A percentile compares a stretch with the other conserved stretches of the same genome.
Conservation (phyloP, 2,329 filamentous ascomycete genomes). For the Colletotrichum sp. region DNA sequence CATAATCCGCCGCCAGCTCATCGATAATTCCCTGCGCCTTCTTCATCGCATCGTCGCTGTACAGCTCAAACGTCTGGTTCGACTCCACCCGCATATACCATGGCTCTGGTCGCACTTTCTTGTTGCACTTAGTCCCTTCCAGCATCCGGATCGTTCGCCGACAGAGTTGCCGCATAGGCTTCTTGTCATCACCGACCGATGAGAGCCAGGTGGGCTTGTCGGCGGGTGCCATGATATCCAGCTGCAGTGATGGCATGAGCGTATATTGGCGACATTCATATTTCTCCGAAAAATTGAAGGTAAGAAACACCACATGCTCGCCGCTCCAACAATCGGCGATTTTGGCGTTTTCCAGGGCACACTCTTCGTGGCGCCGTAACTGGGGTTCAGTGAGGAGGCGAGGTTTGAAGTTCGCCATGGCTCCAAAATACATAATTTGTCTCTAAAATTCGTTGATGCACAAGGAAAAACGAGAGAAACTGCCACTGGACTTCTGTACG, state of each 20-base stretch:
- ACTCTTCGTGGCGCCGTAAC: neutral
- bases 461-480: neutral
- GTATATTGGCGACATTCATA: neutral
- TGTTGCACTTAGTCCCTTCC: neutral
- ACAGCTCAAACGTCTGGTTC: neutral
- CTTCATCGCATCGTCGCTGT: neutral
- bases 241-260: neutral
- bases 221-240: neutral
- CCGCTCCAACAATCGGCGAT: neutral
- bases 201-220: neutral
- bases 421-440: too few species aligned
- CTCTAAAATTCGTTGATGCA: neutral
- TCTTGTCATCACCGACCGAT: neutral
- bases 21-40: neutral
- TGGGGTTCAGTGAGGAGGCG: neutral
- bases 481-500: rapidly evolving
- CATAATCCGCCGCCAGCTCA: neutral
- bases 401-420: neutral
- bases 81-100: neutral
- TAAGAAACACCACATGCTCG: neutral
- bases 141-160: neutral
- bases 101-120: neutral
- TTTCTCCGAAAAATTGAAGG: neutral
- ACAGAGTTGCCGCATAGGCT: neutral
- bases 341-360: neutral